These are phyloP conservation scores for Aleurites moluccanus DNA, from an alignment of 441 rosid species.

Conservation along the genomic window DNA sequence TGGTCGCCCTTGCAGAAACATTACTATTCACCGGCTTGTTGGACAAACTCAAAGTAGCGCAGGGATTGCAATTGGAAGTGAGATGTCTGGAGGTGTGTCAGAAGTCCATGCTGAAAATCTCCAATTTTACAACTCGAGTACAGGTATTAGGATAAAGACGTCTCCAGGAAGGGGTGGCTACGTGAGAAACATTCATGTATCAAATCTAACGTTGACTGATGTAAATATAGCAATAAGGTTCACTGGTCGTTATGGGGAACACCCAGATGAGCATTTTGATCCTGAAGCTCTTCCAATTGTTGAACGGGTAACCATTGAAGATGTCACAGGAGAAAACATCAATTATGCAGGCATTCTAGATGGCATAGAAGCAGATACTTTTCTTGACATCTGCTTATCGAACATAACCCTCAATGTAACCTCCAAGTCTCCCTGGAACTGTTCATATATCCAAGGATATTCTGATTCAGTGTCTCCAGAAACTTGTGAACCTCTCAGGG, in stretches of 20 bases:
- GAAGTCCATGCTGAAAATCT: slow-evolving; percentile 70
- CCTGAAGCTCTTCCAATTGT: slow-evolving; percentile 70
- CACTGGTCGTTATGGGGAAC: slow-evolving; percentile 75
- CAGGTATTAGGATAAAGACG: slow-evolving; percentile 78
- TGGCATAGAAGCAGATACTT: slow-evolving; percentile 76
- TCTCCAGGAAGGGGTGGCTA: slow-evolving; percentile 95
- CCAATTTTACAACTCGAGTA: slow-evolving; percentile 56
- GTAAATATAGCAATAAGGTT: slow-evolving; percentile 68
- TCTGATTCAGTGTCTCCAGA: slow-evolving; percentile 72
- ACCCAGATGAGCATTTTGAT: slow-evolving; percentile 77
- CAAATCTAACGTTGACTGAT: slow-evolving; percentile 56
- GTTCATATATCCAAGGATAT: slow-evolving; percentile 74
- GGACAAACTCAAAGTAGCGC: slow-evolving; percentile 73
- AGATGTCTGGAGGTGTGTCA: slow-evolving; percentile 97
- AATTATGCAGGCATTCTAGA: slow-evolving; percentile 72
- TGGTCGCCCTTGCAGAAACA: slow-evolving; percentile 73
- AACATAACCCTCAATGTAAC: slow-evolving; percentile 57
- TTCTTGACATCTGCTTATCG: slow-evolving; percentile 65
- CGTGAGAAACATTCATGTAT: slow-evolving; percentile 66
- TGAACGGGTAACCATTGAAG: slow-evolving; percentile 65
- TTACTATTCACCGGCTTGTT: slow-evolving; percentile 56
- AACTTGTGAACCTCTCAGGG: slow-evolving; percentile 59
- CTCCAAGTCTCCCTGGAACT: slow-evolving; percentile 69
- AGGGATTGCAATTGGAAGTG: slow-evolving; percentile 91
- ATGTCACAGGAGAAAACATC: slow-evolving; percentile 63